Conservation (phyloP, 768 basidiomycete genomes). For the Rhizopogon sp. region DNA sequence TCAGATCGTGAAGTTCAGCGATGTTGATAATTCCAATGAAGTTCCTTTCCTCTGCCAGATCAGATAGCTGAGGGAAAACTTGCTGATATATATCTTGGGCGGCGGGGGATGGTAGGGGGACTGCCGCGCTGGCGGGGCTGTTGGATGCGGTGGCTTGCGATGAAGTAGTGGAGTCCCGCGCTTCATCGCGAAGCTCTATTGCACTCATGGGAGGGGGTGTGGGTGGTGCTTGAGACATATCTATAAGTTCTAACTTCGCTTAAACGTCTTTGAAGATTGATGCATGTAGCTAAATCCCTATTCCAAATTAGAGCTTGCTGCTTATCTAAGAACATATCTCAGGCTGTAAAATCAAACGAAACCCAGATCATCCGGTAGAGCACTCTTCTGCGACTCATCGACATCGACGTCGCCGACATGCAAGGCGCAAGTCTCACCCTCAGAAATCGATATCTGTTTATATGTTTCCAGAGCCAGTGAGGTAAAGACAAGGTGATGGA, state of each 20-base stretch:
- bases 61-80: constrained; percentile 38
- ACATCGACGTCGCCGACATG: no score
- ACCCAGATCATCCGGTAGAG: no score
- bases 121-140: constrained; percentile 6
- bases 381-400: no score
- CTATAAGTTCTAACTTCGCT: not conserved
- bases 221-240: constrained; percentile 55
- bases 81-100: constrained; percentile 36
- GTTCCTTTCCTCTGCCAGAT: constrained; percentile 40
- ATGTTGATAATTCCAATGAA: constrained; percentile 37
- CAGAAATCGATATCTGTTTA: no score
- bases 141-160: not conserved
- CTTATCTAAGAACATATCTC: constrained; percentile 19
- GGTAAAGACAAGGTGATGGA: no score
- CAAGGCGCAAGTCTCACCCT: no score
- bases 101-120: constrained; percentile 10
- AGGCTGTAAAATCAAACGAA: no score
- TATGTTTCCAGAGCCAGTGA: no score
- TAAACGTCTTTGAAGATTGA: constrained; percentile 5
- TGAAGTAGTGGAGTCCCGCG: constrained; percentile 21
- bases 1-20: constrained; percentile 51
- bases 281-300: not conserved
- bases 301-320: not conserved
- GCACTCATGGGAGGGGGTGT: constrained; percentile 60
- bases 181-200: constrained; percentile 52